These are phyloP conservation scores for Microcyclospora tardicrescens DNA, from an alignment of 2,329 filamentous ascomycete species.

Conservation along the genomic window DNA sequence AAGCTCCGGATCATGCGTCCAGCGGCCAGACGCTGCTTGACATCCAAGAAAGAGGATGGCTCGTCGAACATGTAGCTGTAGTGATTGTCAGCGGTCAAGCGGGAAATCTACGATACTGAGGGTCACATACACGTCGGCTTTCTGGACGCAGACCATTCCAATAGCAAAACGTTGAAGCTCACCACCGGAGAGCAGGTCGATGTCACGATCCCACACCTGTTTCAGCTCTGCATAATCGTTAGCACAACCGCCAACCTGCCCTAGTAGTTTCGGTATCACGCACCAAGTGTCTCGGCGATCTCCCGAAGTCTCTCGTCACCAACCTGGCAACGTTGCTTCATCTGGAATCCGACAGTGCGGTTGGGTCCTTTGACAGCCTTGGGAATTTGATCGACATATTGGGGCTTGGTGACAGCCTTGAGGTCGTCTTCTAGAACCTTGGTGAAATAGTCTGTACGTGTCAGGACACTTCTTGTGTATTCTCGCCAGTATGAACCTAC, in stretches of 20 bases:
- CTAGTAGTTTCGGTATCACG: conserved; percentile 1
- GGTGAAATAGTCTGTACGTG: conserved; percentile 75
- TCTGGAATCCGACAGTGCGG: conserved; percentile 65
- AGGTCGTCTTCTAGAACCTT: conserved; percentile 94
- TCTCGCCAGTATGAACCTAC: conserved; percentile 37
- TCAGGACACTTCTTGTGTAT: conserved; percentile 12
- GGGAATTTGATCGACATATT: conserved; percentile 97
- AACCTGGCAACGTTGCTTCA: conserved; percentile 63
- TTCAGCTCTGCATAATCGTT: conserved; percentile 49
- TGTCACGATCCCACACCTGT: conserved; percentile 84
- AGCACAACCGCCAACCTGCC: conserved; percentile 1
- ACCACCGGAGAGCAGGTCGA: conserved; percentile 83
- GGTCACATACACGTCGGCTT: conserved; percentile 64
- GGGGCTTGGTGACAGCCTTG: conserved; percentile 96
- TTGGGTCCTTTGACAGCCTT: conserved; percentile 67
- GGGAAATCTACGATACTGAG: background rate
- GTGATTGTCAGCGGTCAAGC: conserved; percentile 1
- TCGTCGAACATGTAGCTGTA: conserved; percentile 94
- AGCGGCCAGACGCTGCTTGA: conserved; percentile 93
- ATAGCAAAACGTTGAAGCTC: conserved; percentile 98
- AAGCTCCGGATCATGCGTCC: conserved; percentile 86
- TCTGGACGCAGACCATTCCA: conserved; percentile 85
- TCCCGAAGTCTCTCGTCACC: conserved; percentile 57
- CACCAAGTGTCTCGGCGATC: conserved; percentile 65
- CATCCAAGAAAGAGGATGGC: conserved; percentile 96